Percentiles rank a stretch among this genome's conserved stretches.
These are phyloP conservation scores for Aspergillus fischeri DNA, from an alignment of 2,329 filamentous ascomycete species.

Conservation along the genomic window DNA sequence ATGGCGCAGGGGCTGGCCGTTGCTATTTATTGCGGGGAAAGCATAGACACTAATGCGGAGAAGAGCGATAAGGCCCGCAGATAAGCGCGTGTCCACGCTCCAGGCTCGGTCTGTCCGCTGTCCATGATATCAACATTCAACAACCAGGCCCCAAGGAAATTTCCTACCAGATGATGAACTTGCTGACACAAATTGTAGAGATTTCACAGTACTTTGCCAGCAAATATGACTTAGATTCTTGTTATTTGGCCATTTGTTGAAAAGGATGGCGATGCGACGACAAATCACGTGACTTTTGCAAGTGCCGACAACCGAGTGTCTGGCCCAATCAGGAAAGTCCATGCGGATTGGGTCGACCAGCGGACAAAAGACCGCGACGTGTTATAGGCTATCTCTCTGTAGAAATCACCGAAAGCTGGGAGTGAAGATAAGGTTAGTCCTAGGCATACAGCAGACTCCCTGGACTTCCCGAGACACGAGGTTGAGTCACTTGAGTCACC, in stretches of 20 bases:
- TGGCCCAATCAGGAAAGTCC: constrained; percentile 16
- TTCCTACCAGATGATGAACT: not conserved
- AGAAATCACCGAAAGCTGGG: too few species aligned
- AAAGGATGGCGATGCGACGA: not conserved
- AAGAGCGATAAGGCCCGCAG: constrained; percentile 19
- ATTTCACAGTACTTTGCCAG: not conserved
- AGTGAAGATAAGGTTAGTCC: too few species aligned
- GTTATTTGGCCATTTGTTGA: not conserved
- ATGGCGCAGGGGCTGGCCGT: not conserved
- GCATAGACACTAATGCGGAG: constrained; percentile 13
- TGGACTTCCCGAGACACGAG: too few species aligned
- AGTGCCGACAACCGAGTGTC: constrained; percentile 4
- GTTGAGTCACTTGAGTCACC: too few species aligned
- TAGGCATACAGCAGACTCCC: too few species aligned
- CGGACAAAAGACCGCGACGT: not conserved
- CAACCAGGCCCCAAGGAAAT: not conserved
- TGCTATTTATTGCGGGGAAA: constrained; percentile 21
- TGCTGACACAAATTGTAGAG: not conserved
- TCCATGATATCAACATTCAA: not conserved
- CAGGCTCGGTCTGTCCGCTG: not conserved
- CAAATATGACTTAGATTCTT: not conserved
- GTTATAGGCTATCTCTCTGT: too few species aligned
- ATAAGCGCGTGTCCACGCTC: constrained; percentile 14
- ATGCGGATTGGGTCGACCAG: constrained; percentile 7
- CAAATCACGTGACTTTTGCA: constrained; percentile 4